phyloP scores from a whole-genome alignment of 495 filamentous ascomycete species.

The Penicillium tannophilum region DNA sequence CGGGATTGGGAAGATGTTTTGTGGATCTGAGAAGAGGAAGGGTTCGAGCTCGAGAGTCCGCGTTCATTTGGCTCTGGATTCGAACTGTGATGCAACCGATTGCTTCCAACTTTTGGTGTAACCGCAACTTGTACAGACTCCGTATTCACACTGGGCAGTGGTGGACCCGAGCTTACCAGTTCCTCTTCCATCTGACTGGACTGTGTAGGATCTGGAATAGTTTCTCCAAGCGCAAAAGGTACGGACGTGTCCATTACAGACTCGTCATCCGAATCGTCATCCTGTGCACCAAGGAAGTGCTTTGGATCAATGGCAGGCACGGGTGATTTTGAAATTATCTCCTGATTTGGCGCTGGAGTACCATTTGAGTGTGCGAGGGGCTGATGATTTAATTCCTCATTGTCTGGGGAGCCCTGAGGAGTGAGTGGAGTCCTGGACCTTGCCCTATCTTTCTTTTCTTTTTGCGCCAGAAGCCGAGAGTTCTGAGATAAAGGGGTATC shows the following conservation, averaged over 20 bases:
- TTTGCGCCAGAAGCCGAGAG: not conserved
- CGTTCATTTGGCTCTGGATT: slow-evolving; percentile 2
- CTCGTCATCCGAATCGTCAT: slow-evolving; percentile 43
- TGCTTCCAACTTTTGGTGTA: slow-evolving; percentile 30
- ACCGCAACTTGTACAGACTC: slow-evolving; percentile 42
- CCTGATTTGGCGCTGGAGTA: slow-evolving; percentile 3
- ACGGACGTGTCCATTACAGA: slow-evolving; percentile 56
- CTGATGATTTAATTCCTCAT: not conserved
- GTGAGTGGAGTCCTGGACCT: not conserved
- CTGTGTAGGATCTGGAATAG: slow-evolving; percentile 27
- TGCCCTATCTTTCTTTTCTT: not conserved
- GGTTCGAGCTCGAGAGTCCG: slow-evolving; percentile 7
- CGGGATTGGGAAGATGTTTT: slow-evolving; percentile 44
- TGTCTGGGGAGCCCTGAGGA: not conserved
- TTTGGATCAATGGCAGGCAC: not conserved
- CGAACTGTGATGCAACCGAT: slow-evolving; percentile 12
- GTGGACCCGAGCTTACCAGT: slow-evolving; percentile 26
- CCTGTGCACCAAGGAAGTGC: slow-evolving; percentile 15
- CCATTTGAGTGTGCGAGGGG: not conserved
- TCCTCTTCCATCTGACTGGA: slow-evolving; percentile 32
- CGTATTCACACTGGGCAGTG: slow-evolving; percentile 21
- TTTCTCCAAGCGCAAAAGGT: slow-evolving; percentile 48
- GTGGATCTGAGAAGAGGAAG: slow-evolving; percentile 28
- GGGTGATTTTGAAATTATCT: not conserved
- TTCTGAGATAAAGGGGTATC: not conserved